Base-by-base conservation (phyloP, 768 basidiomycete genomes). In the Hygrocybe punicea region DNA sequence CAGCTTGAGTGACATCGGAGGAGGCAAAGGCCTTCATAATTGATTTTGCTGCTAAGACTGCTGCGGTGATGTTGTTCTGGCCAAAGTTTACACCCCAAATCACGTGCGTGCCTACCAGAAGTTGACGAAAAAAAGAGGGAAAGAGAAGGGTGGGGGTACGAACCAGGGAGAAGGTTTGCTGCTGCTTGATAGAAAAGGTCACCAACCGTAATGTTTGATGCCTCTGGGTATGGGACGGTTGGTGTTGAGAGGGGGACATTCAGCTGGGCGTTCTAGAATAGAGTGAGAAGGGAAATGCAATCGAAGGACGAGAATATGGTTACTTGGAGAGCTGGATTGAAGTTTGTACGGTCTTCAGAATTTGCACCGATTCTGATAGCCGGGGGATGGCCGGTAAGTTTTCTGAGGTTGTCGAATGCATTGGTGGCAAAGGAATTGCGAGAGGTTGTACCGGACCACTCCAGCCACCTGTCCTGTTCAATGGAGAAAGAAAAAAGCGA, bases 31-130 rank as follows among this genome's bases (percentile, higher is more conserved):
- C 80, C 37, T 73, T 73, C 5, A 74, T 51, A 52, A 86, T 77
- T 1, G 82, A 76, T 54, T 71, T 68, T 1, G 81, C 78, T 61
- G 77, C 77, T 8, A 81, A 71, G 56, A 76, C 77, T 0, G 73
- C 76, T 5, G 79, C 74, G 58, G 81, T 83, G 51, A 83, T 25
- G 60, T 83, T 84, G 45, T 73, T 67, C 55, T 70, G 65, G 6
- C 84, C 84, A n/a, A 87, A 69, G 67, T 89, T 87, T 47, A 87
- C 71, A 13, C 85, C 86, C 84, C 84, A 88, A 13, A 75, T 81
- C 60, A 88, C 82, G 50, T 77, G 79, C 9, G 84, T 85, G 23
- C 79, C 84, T 84, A 60, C 6, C 14, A 49, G 14, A 36, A 23
- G 13, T 9, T 34, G 21, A 24, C 51, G 35, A 45, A 44, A 51